A percentile compares a stretch with the other conserved stretches of the same genome.
Evolutionary conservation across 2,329 filamentous ascomycete genomes (phyloP).

Genomic region (Ophiognomonia clavigignenti-juglandacearum): DNA sequence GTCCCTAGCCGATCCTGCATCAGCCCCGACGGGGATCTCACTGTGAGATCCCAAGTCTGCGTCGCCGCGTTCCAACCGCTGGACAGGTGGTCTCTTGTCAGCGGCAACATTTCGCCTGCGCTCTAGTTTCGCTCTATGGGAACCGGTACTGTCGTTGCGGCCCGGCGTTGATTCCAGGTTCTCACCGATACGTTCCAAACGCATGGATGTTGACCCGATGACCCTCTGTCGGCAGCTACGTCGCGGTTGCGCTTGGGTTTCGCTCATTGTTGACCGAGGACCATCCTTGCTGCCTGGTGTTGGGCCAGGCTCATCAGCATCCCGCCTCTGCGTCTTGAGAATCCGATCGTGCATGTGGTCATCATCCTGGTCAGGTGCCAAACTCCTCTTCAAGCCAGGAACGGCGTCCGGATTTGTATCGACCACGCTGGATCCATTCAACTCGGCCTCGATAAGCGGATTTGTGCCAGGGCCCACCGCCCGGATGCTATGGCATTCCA

Average conservation of each 20-base stretch:
- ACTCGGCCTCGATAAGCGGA: conserved; percentile 24
- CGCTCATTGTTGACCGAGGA: neutral
- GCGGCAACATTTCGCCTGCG: neutral
- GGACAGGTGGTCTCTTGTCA: neutral
- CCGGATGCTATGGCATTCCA: conserved; percentile 16
- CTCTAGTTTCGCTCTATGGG: neutral
- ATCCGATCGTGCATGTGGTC: neutral
- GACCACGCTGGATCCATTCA: conserved; percentile 8
- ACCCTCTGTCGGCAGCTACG: neutral
- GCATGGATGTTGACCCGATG: neutral
- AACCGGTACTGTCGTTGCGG: neutral
- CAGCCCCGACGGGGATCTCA: neutral
- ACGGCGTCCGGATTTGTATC: neutral
- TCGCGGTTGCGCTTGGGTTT: neutral
- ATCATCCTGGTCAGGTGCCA: neutral
- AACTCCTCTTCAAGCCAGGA: neutral
- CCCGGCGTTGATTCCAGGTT: neutral
- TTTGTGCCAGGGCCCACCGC: conserved; percentile 25
- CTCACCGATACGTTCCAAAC: neutral
- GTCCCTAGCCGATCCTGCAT: neutral
- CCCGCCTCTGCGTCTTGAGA: conserved; percentile 1
- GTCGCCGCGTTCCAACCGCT: neutral
- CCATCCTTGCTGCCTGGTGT: neutral
- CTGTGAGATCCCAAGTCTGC: neutral
- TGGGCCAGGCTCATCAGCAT: neutral